Evolutionary conservation across 495 filamentous ascomycete genomes (phyloP), one percentile per base, ranked within the genome.

Genomic region (Aspergillus bertholletiae): DNA sequence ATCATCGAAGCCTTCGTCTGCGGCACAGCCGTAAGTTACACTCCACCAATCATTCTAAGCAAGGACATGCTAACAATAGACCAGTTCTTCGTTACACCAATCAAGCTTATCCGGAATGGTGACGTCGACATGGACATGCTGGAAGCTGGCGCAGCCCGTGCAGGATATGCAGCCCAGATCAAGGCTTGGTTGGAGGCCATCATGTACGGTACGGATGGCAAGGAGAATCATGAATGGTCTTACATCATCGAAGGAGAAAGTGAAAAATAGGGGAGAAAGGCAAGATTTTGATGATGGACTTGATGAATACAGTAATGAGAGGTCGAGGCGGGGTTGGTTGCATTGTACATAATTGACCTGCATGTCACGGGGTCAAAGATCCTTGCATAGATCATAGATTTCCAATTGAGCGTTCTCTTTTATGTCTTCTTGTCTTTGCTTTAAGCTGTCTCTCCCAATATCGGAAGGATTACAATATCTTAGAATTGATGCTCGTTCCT

Each of bases 171-270:
- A 3, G 68, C 74, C 39, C 71, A 80, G 63, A 71, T 96, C 68
- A 96, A 93, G 79, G 71, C 69, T 2, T 94, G 89, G 89, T 74
- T 96, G 51, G 74, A 73, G 65, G 82, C 85, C 39, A 93, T 96
- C 68, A 95, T 94, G 88, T 96, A 84, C 68, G 92, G 92, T 49
- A 86, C 83, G 59, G 85, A 84, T 70, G 92, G 91, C 53, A 83
- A 83, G 53, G 86, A 84, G 66, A 66, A 84, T 48, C 88, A 96
- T 61, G 82, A 87, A 47, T 96, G 92, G 92, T 84, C 83, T 22
- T 78, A 90, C 55, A 80, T 89, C 22, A 80, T 96, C 47, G 76
- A 88, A 46, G 82, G 88, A 65, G 73, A 81, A 62, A 53, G 52
- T 30, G 61, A 69, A 48, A 53, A 72, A 59, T 69, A 72, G 53